Evolutionary conservation across 148 eudicot genomes (phyloP).

Genomic region (Camellia granthamiana): DNA sequence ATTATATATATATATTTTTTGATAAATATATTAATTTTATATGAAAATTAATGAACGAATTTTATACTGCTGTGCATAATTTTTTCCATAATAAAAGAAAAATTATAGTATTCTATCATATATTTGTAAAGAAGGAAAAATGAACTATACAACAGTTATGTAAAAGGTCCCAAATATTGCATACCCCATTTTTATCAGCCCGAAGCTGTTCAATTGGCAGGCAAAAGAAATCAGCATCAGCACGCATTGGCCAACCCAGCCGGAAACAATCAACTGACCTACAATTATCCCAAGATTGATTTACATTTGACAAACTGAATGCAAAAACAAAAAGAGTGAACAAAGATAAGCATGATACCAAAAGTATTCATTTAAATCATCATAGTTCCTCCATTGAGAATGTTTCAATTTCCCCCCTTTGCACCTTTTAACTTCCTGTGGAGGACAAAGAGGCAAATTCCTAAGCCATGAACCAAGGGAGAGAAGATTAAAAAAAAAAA

Average conservation of each 20-base stretch:
- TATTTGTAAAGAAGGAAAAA: background rate
- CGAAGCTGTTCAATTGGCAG: slow-evolving; percentile 24
- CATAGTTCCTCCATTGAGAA: slow-evolving; percentile 69
- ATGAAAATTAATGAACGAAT: too few relatives aligned
- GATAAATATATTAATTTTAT: too few relatives aligned
- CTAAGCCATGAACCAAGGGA: slow-evolving; percentile 1
- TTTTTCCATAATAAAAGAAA: background rate
- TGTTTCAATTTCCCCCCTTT: slow-evolving; percentile 46
- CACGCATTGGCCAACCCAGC: slow-evolving; percentile 79
- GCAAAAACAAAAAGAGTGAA: too few relatives aligned
- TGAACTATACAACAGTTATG: background rate
- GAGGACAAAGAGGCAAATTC: slow-evolving; percentile 5
- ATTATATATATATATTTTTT: background rate
- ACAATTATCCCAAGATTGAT: slow-evolving; percentile 18
- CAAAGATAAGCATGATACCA: slow-evolving; percentile 38
- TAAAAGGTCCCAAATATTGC: background rate
- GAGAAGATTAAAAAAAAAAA: background rate
- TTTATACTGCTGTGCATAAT: too few relatives aligned
- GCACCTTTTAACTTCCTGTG: slow-evolving; percentile 52
- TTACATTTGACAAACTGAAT: background rate
- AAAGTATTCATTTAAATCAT: slow-evolving; percentile 74
- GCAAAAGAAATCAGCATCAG: slow-evolving; percentile 68
- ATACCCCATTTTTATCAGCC: slow-evolving; percentile 31
- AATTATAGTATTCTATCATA: background rate
- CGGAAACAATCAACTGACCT: slow-evolving; percentile 73